Percentiles rank a stretch among this genome's conserved stretches.
These are phyloP conservation scores for Coccomyxa subellipsoidea DNA, from an alignment of 163 green algal genomes.

Conservation along the genomic window DNA sequence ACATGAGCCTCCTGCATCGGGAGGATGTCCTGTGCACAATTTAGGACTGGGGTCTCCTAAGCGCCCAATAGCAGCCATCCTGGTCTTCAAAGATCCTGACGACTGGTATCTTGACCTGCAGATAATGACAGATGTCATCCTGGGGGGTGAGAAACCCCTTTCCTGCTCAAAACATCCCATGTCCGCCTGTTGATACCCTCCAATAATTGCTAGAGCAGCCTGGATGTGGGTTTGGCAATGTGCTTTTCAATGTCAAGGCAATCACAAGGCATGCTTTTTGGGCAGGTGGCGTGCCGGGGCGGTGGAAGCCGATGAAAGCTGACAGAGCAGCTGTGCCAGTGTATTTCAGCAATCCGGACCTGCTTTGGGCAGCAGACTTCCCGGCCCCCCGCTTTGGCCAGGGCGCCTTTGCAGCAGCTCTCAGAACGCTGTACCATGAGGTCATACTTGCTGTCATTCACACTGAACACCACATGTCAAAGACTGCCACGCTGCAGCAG, in stretches of 20 bases:
- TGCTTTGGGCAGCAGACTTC: constrained; percentile 70
- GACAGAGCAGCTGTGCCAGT: constrained; percentile 36
- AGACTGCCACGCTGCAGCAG: too few species aligned
- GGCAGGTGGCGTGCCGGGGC: constrained; percentile 27
- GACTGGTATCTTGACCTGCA: constrained; percentile 28
- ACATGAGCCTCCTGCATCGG: neutral
- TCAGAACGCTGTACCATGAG: constrained; percentile 28
- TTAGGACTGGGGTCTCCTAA: constrained; percentile 32
- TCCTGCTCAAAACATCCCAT: too few species aligned
- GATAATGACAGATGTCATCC: constrained; percentile 59
- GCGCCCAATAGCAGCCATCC: constrained; percentile 42
- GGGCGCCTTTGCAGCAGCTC: constrained; percentile 67
- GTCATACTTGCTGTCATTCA: neutral
- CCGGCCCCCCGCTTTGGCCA: constrained; percentile 67
- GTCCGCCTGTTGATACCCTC: too few species aligned
- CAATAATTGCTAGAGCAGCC: neutral
- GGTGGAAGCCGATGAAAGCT: neutral
- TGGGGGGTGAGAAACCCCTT: neutral
- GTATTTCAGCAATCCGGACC: constrained; percentile 72
- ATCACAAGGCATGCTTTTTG: too few species aligned
- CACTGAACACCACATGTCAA: too few species aligned
- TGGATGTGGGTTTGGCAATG: neutral
- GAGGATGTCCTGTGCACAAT: neutral
- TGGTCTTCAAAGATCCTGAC: constrained; percentile 50
- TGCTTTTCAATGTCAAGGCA: too few species aligned